A percentile compares a stretch with the other conserved stretches of the same genome.
Conservation (phyloP, 2,329 filamentous ascomycete species). For the Trichoderma endophyticum region DNA sequence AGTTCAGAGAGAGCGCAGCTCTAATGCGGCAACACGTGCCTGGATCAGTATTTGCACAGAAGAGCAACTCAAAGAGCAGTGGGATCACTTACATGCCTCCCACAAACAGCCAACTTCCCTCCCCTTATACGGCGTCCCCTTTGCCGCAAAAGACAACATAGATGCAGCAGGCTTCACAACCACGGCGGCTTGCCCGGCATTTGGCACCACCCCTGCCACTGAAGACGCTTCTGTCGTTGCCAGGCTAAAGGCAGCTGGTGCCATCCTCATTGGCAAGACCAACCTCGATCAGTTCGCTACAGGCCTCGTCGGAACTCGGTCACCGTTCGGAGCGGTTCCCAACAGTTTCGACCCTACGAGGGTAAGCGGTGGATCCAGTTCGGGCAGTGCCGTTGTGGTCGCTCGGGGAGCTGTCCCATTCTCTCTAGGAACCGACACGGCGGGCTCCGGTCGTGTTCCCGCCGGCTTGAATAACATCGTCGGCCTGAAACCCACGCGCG, state of each 20-base stretch:
- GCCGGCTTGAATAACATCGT: neutral
- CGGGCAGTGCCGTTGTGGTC: neutral
- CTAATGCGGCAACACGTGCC: neutral
- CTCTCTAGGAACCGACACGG: neutral
- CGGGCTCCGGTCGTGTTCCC: neutral
- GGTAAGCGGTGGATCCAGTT: neutral
- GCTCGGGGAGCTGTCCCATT: neutral
- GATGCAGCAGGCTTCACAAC: neutral
- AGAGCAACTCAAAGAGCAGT: neutral
- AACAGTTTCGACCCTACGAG: neutral
- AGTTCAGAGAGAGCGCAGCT: neutral
- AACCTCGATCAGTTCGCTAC: neutral
- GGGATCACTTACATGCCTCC: neutral
- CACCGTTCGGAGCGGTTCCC: neutral
- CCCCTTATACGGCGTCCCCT: neutral
- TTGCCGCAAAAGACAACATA: neutral
- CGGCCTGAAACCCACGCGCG: neutral
- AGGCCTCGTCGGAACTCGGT: neutral
- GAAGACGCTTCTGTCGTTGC: neutral
- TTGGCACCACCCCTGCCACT: neutral
- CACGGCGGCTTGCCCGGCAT: neutral
- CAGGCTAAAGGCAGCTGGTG: neutral
- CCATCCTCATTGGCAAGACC: neutral
- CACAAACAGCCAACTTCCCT: neutral
- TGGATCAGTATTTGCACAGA: neutral